Percentiles rank a stretch among this genome's conserved stretches.
These are phyloP conservation scores for Thuja plicata DNA, from an alignment of 83 land plant species.

Conservation along the genomic window DNA sequence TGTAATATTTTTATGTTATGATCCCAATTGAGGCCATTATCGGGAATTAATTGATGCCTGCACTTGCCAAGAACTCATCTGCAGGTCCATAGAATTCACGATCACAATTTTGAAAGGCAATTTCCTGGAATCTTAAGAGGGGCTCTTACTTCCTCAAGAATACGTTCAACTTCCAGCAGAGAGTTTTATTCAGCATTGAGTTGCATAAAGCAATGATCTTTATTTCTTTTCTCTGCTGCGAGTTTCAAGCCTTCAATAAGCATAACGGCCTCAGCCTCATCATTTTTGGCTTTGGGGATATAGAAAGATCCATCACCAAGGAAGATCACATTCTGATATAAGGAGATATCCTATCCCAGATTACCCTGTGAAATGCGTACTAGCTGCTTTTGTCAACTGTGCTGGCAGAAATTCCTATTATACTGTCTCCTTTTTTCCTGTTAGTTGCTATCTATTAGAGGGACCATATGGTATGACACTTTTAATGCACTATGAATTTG, in stretches of 20 bases:
- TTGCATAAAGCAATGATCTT: not conserved
- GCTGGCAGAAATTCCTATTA: no score
- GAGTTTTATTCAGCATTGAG: not conserved
- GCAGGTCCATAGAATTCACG: not conserved
- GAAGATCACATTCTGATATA: not conserved
- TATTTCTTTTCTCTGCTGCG: not conserved
- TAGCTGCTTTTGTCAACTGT: no score
- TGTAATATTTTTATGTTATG: not conserved
- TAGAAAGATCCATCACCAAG: not conserved
- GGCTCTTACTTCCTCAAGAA: not conserved
- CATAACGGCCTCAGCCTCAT: not conserved
- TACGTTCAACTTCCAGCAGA: not conserved
- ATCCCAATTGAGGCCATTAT: not conserved
- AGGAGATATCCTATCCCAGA: not conserved
- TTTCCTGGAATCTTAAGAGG: not conserved
- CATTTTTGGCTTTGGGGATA: not conserved
- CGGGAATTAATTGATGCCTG: not conserved
- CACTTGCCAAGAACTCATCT: not conserved
- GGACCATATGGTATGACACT: not conserved
- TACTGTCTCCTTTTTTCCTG: no score
- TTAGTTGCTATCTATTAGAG: no score
- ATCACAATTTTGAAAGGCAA: not conserved
- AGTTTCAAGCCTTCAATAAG: not conserved
- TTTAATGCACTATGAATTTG: not conserved
- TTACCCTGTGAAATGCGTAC: no score